Base-by-base conservation (phyloP, 345 rosid species). In the Brassica rapa region DNA sequence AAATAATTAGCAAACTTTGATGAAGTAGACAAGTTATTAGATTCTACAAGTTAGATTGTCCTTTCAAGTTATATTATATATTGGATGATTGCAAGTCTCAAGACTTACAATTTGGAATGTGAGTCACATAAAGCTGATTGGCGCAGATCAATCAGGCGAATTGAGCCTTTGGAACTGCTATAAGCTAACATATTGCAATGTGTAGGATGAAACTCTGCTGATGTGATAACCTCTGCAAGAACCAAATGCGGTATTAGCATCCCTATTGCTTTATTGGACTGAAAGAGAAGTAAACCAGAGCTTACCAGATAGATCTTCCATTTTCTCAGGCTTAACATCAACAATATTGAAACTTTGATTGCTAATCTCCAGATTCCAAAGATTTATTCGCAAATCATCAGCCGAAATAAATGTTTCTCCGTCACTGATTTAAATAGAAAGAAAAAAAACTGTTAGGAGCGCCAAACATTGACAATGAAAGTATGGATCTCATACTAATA, bases 161-260 rank as follows among this genome's bases (percentile, higher is more conserved):
- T 88, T 65, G 97, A 96, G 81, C 99, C 99, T 82, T 91, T 96
- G 11, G 99, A 96, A 89, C 99, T 96, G 89, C 99, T 93, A 83
- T 96, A 96, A 65, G 95, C 99, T 85, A 96, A 83, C 73, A 69
- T 69, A 30, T 68, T 68, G 61, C 72, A 68, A 15, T 64, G 51
- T 49, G 84, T 86, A 77, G 99, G 99, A 81, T 96, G 99, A 82
- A 96, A 96, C 70, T 96, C 99, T 15, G 99, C 99, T 78, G 98
- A 91, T 78, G 99, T 96, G 71, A 96, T 93, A 82, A 96, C 99
- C 97, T 96, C 99, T 96, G 97, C 87, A 74, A 72, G 41, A 69
- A 82, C 19, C 11, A 67, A 83, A 7, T 23, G 11, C 0, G 5
- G 11, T 37, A 21, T 29, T 11, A 72, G 19, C 41, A 35, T 35